Base-by-base conservation (phyloP, 371 early-diverging fungal species). In the Rhizopus microsporus region DNA sequence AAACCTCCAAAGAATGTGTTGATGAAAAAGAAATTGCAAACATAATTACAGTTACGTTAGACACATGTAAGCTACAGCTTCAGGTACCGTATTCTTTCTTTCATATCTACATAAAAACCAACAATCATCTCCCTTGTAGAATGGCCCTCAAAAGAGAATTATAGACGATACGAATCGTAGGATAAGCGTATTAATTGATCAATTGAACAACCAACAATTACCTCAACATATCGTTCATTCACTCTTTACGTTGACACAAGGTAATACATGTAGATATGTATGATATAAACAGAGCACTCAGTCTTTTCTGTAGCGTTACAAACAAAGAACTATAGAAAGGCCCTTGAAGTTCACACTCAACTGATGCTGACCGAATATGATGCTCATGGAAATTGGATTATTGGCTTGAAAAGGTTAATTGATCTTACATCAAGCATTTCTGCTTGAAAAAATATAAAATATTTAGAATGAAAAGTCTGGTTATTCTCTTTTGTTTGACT, bases 331-430 rank as follows among this genome's bases (percentile, higher is more conserved):
- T 86, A 75, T 52, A 31, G 68, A 4, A 67, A 73, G 38, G 83
- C 86, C 8, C 63, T 72, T 15, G 65, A 71, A 12, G 68, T 85
- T n/a, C 85, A 86, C 35, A 74, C 80, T 13, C 80, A 86, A 56
- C 47, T 88, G 32, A 82, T 88, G 83, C 83, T 77, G 15, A 84
- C 81, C 0, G 80, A 82, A 31, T 87, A 82, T 60, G 82, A 82
- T 30, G 79, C 67, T 5, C 82, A 85, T 42, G 86, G 86, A 4
- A 69, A 75, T 33, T 88, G 90, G 87, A 72, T 88, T 55, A 63
- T 85, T 8, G 90, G 87, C 5, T 67, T 88, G 44, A 87, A 87
- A 62, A 75, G 87, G 17, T 67, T 88, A 33, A 75, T 86, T 31
- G 87, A 86, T 51, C 55, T 81, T 10, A 69, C 74, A 13, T 23